Base-by-base conservation (phyloP, 2,329 filamentous ascomycete species). In the Colletotrichum neosansevieriae region DNA sequence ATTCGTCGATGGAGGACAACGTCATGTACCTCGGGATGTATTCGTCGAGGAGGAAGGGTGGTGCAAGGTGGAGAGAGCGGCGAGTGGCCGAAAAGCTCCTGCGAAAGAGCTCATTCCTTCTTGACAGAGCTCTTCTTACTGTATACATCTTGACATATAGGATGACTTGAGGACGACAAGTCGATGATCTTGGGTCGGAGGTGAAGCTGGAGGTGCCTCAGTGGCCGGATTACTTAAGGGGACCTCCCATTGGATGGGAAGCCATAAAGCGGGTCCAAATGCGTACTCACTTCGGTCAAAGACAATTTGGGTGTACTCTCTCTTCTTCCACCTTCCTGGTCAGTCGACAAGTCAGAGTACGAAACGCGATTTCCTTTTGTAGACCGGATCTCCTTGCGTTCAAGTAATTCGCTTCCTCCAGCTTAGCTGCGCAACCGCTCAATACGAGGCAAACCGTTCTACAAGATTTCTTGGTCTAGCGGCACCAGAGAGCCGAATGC, bases 1-100 rank as follows among this genome's bases (percentile, higher is more conserved):
- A 85, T 4, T 88, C 89, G 60, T 94, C 90, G 3, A 87, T 77
- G 1, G 91, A 88, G 2, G 89, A 89, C 12, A 96, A 83, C 4
- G 87, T 83, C 72, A 91, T 86, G 75, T 94, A 94, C 56, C 90
- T 88, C 1, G 93, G 92, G 12, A 87, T 87, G 77, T 96, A 93
- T 75, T 90, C 86, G 63, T 92, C 89, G 3, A 96, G 86, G 19
- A 96, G 85, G 77, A 92, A 96, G 2, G 86, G 86, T 9, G 86
- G 87, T 6, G 86, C 87, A 3, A 89, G 80, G 73, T 89, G 86
- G 3, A 89, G 80, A 34, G 72, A 63, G 15, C 75, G 74, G 3
- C 32, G 45, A n/a, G 32, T 34, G 17, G n/a, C 11, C 13, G 11
- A 21, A 2, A 11, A 34, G 17, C 15, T 51, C 42, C 56, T 56